phyloP scores from a whole-genome alignment of 2,329 filamentous ascomycete genomes.

The Aspergillus novofumigatus region DNA sequence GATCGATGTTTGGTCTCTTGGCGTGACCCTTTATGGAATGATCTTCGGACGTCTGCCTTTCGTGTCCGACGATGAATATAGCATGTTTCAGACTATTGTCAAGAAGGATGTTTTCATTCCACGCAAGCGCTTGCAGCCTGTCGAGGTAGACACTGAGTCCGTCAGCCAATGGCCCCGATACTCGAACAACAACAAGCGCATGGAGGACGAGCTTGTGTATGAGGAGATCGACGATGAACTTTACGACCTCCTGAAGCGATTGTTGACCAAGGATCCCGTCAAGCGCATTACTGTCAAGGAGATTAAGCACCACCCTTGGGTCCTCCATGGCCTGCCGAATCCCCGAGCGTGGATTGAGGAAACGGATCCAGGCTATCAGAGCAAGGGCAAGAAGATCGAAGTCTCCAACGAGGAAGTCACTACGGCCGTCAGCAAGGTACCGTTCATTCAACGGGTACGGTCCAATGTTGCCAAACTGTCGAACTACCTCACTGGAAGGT shows the following conservation, averaged over 20 bases:
- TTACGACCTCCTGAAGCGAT: conserved; percentile 69
- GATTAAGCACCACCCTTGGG: conserved; percentile 92
- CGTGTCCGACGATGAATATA: conserved; percentile 83
- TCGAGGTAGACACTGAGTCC: conserved; percentile 45
- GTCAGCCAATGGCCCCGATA: conserved; percentile 46
- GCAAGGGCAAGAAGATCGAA: conserved; percentile 79
- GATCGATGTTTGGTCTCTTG: conserved; percentile 96
- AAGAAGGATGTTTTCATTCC: conserved; percentile 92
- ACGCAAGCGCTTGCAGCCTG: conserved; percentile 71
- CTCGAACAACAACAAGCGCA: conserved; percentile 64
- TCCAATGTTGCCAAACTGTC: conserved; percentile 69
- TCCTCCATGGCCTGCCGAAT: conserved; percentile 72
- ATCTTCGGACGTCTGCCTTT: conserved; percentile 93
- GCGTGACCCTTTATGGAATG: conserved; percentile 92
- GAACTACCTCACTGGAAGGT: conserved; percentile 49
- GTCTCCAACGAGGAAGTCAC: conserved; percentile 89
- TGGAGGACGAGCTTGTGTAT: conserved; percentile 74
- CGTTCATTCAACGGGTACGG: conserved; percentile 76
- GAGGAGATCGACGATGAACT: conserved; percentile 80
- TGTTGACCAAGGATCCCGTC: conserved; percentile 84
- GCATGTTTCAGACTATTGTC: conserved; percentile 86
- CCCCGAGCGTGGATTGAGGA: conserved; percentile 84
- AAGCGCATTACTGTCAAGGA: conserved; percentile 85
- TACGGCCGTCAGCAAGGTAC: conserved; percentile 82
- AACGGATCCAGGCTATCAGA: conserved; percentile 76